Evolutionary conservation across 805 yeast species (phyloP).

Genomic region (Schwanniomyces pseudopolymorphus): DNA sequence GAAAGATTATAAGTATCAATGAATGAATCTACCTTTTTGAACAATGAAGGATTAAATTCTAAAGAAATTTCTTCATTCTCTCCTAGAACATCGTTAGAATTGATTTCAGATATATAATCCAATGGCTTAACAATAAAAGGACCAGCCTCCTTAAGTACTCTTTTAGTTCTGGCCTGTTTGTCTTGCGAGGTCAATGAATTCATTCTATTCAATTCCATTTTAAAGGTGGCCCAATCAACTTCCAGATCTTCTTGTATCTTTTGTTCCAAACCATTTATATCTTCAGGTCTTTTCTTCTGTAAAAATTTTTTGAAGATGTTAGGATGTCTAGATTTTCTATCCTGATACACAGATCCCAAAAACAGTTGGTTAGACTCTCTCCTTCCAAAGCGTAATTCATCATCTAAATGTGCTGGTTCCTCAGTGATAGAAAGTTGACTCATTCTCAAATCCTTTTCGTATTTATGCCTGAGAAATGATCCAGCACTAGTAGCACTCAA

Average conservation of each 20-base stretch:
- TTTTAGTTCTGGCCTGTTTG: slow-evolving; percentile 64
- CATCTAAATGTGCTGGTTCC: slow-evolving; percentile 6
- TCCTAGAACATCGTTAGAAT: slow-evolving; percentile 35
- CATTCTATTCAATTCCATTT: slow-evolving; percentile 67
- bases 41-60: slow-evolving; percentile 14
- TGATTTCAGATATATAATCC: slow-evolving; percentile 42
- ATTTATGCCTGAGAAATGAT: slow-evolving; percentile 72
- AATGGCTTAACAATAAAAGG: slow-evolving; percentile 41
- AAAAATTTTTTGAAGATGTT: slow-evolving; percentile 47
- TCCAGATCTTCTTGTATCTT: slow-evolving; percentile 29
- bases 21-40: slow-evolving; percentile 31
- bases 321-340: slow-evolving; percentile 42
- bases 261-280: slow-evolving; percentile 30
- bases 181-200: slow-evolving; percentile 68
- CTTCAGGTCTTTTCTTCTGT: slow-evolving; percentile 29
- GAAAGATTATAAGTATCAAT: slow-evolving; percentile 25
- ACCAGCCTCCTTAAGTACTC: slow-evolving; percentile 44
- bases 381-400: not conserved
- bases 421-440: slow-evolving; percentile 22
- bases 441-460: slow-evolving; percentile 36
- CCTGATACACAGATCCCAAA: slow-evolving; percentile 44
- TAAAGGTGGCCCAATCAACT: slow-evolving; percentile 41
- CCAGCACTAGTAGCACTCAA: slow-evolving; percentile 90
- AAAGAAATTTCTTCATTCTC: slow-evolving; percentile 12
- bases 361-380: slow-evolving; percentile 19